Base-by-base conservation (phyloP, 1,139 yeast species). In the Meyerozyma smithsonii region DNA sequence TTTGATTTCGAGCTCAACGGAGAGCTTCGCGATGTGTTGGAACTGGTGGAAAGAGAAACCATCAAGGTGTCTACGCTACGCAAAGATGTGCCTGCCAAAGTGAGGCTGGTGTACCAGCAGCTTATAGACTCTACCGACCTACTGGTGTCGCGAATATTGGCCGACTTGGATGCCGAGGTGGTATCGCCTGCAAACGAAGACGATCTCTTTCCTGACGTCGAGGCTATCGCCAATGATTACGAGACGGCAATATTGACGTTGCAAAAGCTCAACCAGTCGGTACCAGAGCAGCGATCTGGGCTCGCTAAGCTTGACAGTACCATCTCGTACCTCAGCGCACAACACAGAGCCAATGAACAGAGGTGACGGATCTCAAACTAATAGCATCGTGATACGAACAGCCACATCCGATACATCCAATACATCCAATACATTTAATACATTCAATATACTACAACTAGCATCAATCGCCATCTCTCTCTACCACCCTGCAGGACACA, bases 1-100 rank as follows among this genome's bases (percentile, higher is more conserved):
- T 81, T 81, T 56, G 86, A 83, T 53, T 60, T 74, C 34, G 76
- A 71, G 8, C 55, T 81, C 42, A 80, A 81, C 52, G 75, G 74
- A 42, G 56, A 66, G 40, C 69, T 83, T 25, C 62, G 87, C 37
- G 66, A 68, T 37, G 52, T 76, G 30, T 70, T 81, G 45, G 69
- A 69, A 38, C 68, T 69, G 36, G 79, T 82, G 43, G 89, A 83
- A 46, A 71, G 68, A 36, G 77, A 76, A 45, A 76, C 84, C 0
- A 69, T 75, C 1, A 69, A 64, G 39, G 70, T 79, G 20, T 72
- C 85, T 0, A 60, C 62, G 28, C 56, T 79, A 40, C 61, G 88
- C 37, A 63, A 77, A 38, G 67, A 66, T n/a, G 61, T 74, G n/a
- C 88, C 87, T 0, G 46, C 46, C 10, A 51, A 52, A 41, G 65